Base-by-base conservation (phyloP, 805 yeast genomes). In the Candida orba region DNA sequence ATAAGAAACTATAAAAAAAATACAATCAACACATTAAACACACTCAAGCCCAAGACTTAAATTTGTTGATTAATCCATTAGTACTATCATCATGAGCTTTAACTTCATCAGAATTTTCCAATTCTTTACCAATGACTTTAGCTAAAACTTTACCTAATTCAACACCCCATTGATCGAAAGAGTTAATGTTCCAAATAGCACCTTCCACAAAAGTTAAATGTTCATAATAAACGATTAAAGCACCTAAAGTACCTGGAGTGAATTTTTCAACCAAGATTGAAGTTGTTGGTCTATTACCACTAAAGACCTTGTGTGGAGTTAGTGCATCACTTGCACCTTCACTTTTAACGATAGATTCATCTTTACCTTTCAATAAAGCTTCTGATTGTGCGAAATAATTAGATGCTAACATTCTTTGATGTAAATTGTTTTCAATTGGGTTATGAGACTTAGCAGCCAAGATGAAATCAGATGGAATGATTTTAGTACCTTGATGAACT, bases 121-220 rank as follows among this genome's bases (percentile, higher is more conserved):
- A 80, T 72, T 93, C 97, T 58, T 77, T 77, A 59, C 95, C 91
- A 61, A 93, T 91, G 47, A 77, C 93, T 81, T 93, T 93, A 63
- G 99, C 99, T 64, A 93, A 79, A 42, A 84, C 95, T 74, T 93
- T 93, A 67, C 99, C 99, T 59, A 93, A 84, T 74, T 93, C 99
- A 60, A 93, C 99, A 70, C 99, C 99, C 96, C 98, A 93, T 76
- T 93, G 99, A 75, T 93, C 99, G 65, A 88, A 93, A 17, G 98
- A 91, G 81, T 93, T 93, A 75, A 93, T 90, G 79, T 95, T 93
- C 99, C 99, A 91, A 62, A 93, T 71, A 46, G 99, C 99, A 72
- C 99, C 99, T 73, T 93, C 99, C 47, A 90, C 90, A 71, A 93
- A 93, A 35, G 98, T 91, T 48, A 88, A 78, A 66, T 89, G 96